Evolutionary conservation across 176 grass and related monocot species (phyloP).

Genomic region (Oryza rufipogon): DNA sequence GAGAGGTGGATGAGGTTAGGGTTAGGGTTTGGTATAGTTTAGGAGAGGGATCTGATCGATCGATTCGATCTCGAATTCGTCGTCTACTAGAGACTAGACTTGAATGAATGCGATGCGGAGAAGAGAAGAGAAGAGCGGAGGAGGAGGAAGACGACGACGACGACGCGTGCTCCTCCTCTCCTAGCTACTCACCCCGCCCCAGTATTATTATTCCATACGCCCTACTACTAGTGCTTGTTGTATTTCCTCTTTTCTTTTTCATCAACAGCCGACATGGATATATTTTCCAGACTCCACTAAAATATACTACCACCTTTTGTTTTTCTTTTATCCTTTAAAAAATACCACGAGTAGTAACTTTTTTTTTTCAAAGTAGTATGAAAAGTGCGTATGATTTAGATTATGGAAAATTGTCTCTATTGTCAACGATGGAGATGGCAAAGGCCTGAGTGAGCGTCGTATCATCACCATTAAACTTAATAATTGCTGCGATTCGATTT

Average conservation of each 20-base stretch:
- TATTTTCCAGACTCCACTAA: too few species aligned
- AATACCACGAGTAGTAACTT: too few species aligned
- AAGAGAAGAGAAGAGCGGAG: not conserved
- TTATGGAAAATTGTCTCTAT: not conserved
- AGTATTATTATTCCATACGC: too few species aligned
- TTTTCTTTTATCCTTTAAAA: too few species aligned
- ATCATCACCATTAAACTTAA: not conserved
- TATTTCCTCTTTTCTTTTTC: too few species aligned
- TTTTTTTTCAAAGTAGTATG: not conserved
- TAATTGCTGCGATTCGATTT: too few species aligned
- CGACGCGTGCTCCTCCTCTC: too few species aligned
- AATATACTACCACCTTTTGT: too few species aligned
- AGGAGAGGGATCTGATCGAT: not conserved
- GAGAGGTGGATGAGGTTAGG: not conserved
- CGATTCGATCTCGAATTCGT: conserved; percentile 7
- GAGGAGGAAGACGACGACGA: not conserved
- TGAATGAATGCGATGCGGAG: not conserved
- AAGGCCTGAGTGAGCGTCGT: too few species aligned
- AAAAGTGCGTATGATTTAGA: not conserved
- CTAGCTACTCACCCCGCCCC: too few species aligned
- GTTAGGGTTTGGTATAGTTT: not conserved
- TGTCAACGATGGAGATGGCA: not conserved
- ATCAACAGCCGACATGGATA: too few species aligned
- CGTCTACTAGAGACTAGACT: not conserved
- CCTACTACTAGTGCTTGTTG: too few species aligned